Base-by-base conservation (phyloP, 2,329 filamentous ascomycete species). In the Pezicula radicicola region DNA sequence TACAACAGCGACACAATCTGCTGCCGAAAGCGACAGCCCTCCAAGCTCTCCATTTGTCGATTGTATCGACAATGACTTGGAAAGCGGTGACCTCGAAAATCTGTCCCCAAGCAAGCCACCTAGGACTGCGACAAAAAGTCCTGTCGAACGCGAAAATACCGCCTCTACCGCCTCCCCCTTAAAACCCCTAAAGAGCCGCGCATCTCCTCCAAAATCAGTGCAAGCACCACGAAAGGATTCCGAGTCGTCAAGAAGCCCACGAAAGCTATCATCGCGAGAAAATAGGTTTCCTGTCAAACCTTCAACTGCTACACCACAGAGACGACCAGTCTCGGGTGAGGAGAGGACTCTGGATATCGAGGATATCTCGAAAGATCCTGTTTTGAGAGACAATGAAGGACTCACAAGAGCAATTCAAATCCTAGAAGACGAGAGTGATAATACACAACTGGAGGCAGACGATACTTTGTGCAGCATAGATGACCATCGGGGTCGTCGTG, bases 271-370 rank as follows among this genome's bases (percentile, higher is more conserved):
- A 18, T 67, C 66, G 2, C 78, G 80, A 15, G 79, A 79, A 56
- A 83, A 78, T 66, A 74, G 83, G 51, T 86, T 85, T 61, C 83
- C 83, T 50, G 75, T 86, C 60, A 82, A 79, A 66, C 71, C 84
- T 62, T 62, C 63, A 9, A 42, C 16, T 19, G 18, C 40, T 42
- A 13, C 50, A 27, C 58, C 62, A 10, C 56, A 60, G 78, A 72
- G 68, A 59, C 63, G 27, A 54, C 62, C 52, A 10, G 27, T 40
- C 12, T 36, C 46, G 10, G 40, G 55, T n/a, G 46, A 50, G 13
- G 59, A 63, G 42, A 57, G 48, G 45, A 58, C 59, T 10, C 45
- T 66, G 13, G 57, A 49, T 30, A 61, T 84, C 18, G 77, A 83
- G 49, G 76, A 83, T 51, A 75, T 76, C 2, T 70, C 84, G 49